phyloP scores from a whole-genome alignment of 345 rosid species.

The Gynandropsis gynandra region DNA sequence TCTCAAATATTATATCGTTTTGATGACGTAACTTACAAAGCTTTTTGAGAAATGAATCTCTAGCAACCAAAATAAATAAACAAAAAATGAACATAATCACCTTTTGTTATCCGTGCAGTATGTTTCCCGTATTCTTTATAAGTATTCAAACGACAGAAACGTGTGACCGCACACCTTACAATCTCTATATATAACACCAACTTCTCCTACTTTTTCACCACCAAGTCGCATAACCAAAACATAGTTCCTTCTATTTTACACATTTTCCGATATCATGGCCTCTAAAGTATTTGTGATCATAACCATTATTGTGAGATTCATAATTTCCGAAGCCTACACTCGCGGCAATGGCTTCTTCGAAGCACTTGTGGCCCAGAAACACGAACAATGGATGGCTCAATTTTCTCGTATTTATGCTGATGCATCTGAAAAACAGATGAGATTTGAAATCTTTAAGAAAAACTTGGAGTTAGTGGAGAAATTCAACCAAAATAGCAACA shows the following conservation, averaged over 20 bases:
- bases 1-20: too few relatives aligned
- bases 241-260: conserved; percentile 2
- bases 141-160: conserved; percentile 3
- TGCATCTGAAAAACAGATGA: conserved; percentile 26
- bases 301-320: conserved; percentile 3
- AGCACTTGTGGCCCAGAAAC: conserved; percentile 27
- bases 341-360: conserved; percentile 20
- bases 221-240: conserved; percentile 4
- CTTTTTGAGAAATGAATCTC: too few relatives aligned
- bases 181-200: conserved; percentile 14
- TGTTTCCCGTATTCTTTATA: too few relatives aligned
- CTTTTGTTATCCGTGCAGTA: too few relatives aligned
- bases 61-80: too few relatives aligned
- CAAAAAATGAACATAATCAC: too few relatives aligned
- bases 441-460: conserved; percentile 35
- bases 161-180: conserved; percentile 4
- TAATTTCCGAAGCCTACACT: conserved; percentile 14
- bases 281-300: conserved; percentile 14
- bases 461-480: conserved; percentile 35
- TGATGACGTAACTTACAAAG: too few relatives aligned
- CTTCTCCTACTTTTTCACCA: conserved; percentile 1
- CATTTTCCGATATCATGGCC: conserved; percentile 7
- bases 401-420: conserved; percentile 29
- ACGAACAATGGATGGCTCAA: conserved; percentile 37
- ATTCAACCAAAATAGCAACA: conserved; percentile 28